Conservation (phyloP, 2,329 filamentous ascomycete species). For the Didymella segeticola region DNA sequence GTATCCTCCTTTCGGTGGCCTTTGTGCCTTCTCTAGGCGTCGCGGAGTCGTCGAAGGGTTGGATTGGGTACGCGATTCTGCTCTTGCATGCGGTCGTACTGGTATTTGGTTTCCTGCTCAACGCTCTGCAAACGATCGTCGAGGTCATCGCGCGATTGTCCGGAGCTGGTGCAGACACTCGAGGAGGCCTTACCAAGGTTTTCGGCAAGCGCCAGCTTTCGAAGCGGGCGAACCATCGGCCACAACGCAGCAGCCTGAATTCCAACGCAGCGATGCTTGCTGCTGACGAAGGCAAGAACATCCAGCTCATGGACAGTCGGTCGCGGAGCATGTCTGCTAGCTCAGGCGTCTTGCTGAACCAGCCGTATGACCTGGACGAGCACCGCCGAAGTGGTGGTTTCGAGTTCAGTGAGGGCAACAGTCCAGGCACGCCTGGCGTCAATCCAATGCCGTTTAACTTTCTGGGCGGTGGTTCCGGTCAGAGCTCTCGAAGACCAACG, state of each 20-base stretch:
- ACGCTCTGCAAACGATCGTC: constrained; percentile 86
- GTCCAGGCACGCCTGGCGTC: constrained; percentile 73
- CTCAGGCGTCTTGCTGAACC: constrained; percentile 67
- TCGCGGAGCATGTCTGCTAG: constrained; percentile 67
- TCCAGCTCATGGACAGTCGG: constrained; percentile 60
- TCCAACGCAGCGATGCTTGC: constrained; percentile 83
- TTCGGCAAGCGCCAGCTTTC: constrained; percentile 91
- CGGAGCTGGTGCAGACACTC: constrained; percentile 77
- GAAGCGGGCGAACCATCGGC: constrained; percentile 69
- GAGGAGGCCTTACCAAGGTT: constrained; percentile 83
- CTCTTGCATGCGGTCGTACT: constrained; percentile 84
- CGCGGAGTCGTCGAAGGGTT: constrained; percentile 80
- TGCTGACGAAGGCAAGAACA: constrained; percentile 69
- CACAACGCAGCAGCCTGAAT: constrained; percentile 78
- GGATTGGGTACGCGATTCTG: constrained; percentile 93
- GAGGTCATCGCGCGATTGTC: constrained; percentile 84
- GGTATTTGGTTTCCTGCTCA: constrained; percentile 91
- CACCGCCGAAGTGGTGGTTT: constrained; percentile 59
- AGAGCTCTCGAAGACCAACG: constrained; percentile 51
- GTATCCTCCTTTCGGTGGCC: constrained; percentile 61
- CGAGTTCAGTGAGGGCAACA: constrained; percentile 62
- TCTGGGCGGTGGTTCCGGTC: constrained; percentile 57
- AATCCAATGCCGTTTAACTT: constrained; percentile 77
- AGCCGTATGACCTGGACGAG: constrained; percentile 50
- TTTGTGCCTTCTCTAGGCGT: constrained; percentile 87